A percentile compares a stretch with the other conserved stretches of the same genome.
Conservation (phyloP, 2,329 filamentous ascomycete genomes). For the Sporothrix humicola region DNA sequence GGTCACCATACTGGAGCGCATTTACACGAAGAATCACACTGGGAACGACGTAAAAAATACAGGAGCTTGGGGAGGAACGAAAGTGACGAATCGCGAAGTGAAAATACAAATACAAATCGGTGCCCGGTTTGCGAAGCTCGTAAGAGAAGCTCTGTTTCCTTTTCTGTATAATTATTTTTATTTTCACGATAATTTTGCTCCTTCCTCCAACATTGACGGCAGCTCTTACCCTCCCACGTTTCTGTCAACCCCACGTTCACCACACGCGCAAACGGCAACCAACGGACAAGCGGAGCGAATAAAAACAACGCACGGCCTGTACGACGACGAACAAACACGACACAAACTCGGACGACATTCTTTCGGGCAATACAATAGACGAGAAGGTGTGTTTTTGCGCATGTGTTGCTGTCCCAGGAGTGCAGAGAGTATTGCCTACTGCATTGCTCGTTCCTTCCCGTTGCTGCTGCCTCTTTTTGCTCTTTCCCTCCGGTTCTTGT, state of each 20-base stretch:
- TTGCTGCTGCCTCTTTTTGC: neutral
- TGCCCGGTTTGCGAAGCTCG: neutral
- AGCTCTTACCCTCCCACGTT: neutral
- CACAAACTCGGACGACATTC: neutral
- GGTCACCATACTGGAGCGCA: neutral
- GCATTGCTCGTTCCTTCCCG: neutral
- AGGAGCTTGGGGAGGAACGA: neutral
- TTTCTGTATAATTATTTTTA: neutral
- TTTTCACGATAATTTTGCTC: neutral
- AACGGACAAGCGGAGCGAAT: conserved; percentile 33
- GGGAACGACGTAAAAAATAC: neutral
- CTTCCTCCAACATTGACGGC: conserved; percentile 10
- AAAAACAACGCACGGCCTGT: neutral
- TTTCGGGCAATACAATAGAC: neutral
- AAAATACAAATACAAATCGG: conserved; percentile 10
- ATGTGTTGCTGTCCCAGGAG: neutral
- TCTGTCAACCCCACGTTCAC: neutral
- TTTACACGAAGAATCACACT: neutral
- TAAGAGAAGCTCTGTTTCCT: neutral
- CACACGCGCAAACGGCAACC: conserved; percentile 30
- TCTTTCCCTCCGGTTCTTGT: neutral
- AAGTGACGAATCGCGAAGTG: conserved; percentile 16
- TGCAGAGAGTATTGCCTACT: neutral
- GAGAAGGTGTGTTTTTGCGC: neutral
- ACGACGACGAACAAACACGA: neutral